A percentile compares a stretch with the other conserved stretches of the same genome.
Conservation (phyloP, 2,329 filamentous ascomycete species). For the Sporothrix humicola region DNA sequence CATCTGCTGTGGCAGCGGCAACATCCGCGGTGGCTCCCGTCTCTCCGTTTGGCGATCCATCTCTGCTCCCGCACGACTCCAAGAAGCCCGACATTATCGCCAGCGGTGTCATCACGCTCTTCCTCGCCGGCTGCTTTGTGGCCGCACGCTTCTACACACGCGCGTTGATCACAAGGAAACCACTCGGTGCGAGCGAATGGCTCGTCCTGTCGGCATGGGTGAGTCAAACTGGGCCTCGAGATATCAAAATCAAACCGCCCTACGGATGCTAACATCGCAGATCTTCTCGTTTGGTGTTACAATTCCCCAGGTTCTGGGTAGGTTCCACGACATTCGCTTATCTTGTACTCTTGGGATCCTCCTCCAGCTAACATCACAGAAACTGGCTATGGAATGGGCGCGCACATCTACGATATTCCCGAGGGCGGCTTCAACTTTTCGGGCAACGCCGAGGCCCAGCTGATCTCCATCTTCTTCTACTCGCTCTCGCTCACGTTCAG, state of each 20-base stretch:
- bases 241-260: not conserved
- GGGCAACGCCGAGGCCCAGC: constrained; percentile 26
- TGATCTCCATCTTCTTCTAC: constrained; percentile 41
- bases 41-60: constrained; percentile 2
- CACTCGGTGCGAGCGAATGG: constrained; percentile 31
- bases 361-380: constrained; percentile 19
- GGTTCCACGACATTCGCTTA: not conserved
- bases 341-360: not conserved
- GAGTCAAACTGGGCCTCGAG: constrained; percentile 30
- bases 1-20: not conserved
- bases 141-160: constrained; percentile 49
- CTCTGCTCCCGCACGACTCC: constrained; percentile 32
- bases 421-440: not conserved
- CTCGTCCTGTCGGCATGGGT: constrained; percentile 25
- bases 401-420: constrained; percentile 29
- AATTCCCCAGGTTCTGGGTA: constrained; percentile 38
- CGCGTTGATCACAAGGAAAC: constrained; percentile 23
- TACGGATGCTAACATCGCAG: constrained; percentile 32
- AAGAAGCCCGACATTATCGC: constrained; percentile 41
- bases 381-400: constrained; percentile 32
- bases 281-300: constrained; percentile 42
- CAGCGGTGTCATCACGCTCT: constrained; percentile 41
- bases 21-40: not conserved
- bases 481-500: constrained; percentile 41
- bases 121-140: constrained; percentile 46